These are phyloP conservation scores for Rhizopogon vesiculosus DNA, from an alignment of 768 basidiomycete species.

Conservation along the genomic window DNA sequence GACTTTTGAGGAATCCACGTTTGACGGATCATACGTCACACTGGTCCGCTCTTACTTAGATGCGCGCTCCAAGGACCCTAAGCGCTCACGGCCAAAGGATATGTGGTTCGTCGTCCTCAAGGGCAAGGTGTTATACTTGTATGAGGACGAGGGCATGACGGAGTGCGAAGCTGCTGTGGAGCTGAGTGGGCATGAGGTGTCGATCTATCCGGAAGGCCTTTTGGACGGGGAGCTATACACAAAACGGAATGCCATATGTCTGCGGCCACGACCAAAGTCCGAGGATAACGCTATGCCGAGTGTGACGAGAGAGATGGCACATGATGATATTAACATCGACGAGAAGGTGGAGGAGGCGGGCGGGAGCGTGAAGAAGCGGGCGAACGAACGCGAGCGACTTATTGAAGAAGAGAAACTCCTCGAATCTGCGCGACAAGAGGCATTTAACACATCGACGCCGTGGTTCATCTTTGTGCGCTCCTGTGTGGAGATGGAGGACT, in stretches of 20 bases:
- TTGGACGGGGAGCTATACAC: constrained; percentile 88
- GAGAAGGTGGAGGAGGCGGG: constrained; percentile 35
- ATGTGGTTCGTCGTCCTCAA: constrained; percentile 93
- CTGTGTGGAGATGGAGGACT: constrained; percentile 95
- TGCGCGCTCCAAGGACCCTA: constrained; percentile 79
- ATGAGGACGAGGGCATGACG: constrained; percentile 87
- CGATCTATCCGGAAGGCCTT: constrained; percentile 68
- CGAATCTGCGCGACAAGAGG: constrained; percentile 44
- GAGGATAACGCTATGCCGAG: constrained; percentile 39
- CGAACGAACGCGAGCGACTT: constrained; percentile 34
- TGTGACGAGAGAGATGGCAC: constrained; percentile 48
- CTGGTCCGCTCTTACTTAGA: constrained; percentile 78
- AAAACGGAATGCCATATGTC: constrained; percentile 83
- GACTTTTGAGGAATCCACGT: constrained; percentile 63
- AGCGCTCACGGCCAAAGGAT: constrained; percentile 81
- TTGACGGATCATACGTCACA: constrained; percentile 72
- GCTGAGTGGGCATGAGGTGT: constrained; percentile 71
- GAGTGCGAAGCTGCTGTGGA: constrained; percentile 93
- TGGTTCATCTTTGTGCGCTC: constrained; percentile 95
- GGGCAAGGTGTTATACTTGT: constrained; percentile 86
- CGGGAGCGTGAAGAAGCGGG: constrained; percentile 37
- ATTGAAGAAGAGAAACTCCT: constrained; percentile 23
- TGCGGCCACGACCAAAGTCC: constrained; percentile 45
- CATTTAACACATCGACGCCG: constrained; percentile 50
- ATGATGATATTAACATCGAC: constrained; percentile 20